A percentile compares a stretch with the other conserved stretches of the same genome.
phyloP scores from a whole-genome alignment of 768 basidiomycete genomes.

The Podaxis sp. region DNA sequence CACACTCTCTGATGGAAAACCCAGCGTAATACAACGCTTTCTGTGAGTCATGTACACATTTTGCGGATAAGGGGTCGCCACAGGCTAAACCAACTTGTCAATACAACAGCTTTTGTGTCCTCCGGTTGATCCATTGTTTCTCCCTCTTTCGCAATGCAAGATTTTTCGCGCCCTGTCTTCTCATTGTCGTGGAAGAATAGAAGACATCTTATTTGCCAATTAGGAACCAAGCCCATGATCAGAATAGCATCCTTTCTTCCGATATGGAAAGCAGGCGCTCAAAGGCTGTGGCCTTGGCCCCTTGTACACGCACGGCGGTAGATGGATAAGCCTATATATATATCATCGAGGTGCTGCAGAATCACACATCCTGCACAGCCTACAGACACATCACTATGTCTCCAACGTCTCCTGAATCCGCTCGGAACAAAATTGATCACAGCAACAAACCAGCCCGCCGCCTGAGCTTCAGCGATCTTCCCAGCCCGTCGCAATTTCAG shows the following conservation, averaged over 20 bases:
- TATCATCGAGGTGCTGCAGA: not conserved
- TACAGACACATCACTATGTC: slow-evolving; percentile 8
- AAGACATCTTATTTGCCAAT: not conserved
- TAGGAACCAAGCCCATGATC: not conserved
- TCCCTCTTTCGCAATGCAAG: not conserved
- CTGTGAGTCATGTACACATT: too few relatives aligned
- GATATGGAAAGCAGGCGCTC: slow-evolving; percentile 1
- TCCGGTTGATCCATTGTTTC: not conserved
- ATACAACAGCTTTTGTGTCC: not conserved
- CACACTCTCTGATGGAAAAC: too few relatives aligned
- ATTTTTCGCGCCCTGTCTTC: not conserved
- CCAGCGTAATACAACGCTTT: too few relatives aligned
- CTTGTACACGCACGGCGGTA: not conserved
- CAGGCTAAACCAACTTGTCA: too few relatives aligned
- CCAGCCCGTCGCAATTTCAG: not conserved
- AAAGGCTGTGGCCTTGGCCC: slow-evolving; percentile 5
- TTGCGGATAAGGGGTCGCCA: too few relatives aligned
- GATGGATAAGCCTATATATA: slow-evolving; percentile 5
- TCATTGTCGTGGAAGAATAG: not conserved
- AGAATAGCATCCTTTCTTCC: not conserved
- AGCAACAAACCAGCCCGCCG: not conserved
- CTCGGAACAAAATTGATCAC: too few relatives aligned
- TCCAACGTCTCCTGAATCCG: not conserved
- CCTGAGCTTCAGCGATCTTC: not conserved
- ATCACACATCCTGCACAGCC: slow-evolving; percentile 14